Evolutionary conservation across 441 rosid species (phyloP).

Genomic region (Cnidoscolus chayamansa): DNA sequence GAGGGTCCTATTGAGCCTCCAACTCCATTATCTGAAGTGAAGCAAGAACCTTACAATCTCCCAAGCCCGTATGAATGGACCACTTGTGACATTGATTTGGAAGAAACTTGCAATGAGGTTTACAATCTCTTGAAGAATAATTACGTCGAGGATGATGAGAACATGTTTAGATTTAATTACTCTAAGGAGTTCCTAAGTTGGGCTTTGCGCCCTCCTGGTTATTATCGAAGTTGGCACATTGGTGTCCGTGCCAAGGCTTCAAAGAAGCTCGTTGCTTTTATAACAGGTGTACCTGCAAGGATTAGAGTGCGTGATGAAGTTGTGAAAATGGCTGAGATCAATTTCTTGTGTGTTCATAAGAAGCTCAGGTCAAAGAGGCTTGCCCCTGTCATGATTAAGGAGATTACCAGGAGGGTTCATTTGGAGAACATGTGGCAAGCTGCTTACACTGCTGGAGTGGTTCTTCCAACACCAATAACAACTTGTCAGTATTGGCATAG

Average conservation of each 20-base stretch:
- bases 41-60: conserved; percentile 90
- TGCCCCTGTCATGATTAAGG: conserved; percentile 97
- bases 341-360: conserved; percentile 94
- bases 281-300: conserved; percentile 85
- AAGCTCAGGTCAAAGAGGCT: conserved; percentile 90
- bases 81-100: conserved; percentile 74
- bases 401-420: conserved; percentile 88
- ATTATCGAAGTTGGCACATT: conserved; percentile 77
- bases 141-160: conserved; percentile 80
- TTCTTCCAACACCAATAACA: conserved; percentile 86
- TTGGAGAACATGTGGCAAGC: conserved; percentile 96
- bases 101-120: conserved; percentile 59
- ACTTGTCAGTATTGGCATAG: conserved; percentile 98
- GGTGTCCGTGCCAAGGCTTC: conserved; percentile 83
- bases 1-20: conserved; percentile 74
- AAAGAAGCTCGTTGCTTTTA: conserved; percentile 84
- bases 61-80: conserved; percentile 77
- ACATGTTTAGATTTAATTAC: conserved; percentile 92
- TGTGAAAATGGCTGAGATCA: conserved; percentile 90
- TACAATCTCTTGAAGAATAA: conserved; percentile 58
- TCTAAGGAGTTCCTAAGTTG: conserved; percentile 92
- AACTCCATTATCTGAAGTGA: conserved; percentile 61
- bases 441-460: conserved; percentile 88
- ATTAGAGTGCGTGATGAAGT: conserved; percentile 73
- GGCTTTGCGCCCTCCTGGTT: conserved; percentile 90